These are phyloP conservation scores for Mortierella sp. DNA, from an alignment of 371 early-diverging fungal genomes.

Conservation along the genomic window DNA sequence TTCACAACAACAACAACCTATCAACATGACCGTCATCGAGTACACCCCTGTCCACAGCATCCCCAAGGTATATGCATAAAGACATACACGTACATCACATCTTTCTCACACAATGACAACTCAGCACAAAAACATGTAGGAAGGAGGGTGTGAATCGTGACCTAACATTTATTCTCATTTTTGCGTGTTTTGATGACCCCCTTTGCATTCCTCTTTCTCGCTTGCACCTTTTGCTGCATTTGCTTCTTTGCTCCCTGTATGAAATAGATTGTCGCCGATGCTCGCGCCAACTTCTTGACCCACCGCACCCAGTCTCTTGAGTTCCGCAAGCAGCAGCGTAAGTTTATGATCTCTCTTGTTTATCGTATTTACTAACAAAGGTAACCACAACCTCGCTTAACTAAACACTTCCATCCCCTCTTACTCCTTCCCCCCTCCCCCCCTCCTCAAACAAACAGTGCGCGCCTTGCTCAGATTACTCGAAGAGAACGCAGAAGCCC, in stretches of 20 bases:
- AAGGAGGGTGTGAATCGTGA: neutral
- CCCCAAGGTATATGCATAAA: neutral
- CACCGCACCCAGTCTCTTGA: slow-evolving; percentile 46
- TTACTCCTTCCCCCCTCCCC: neutral
- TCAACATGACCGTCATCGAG: neutral
- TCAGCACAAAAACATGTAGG: neutral
- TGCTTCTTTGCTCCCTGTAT: neutral
- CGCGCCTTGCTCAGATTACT: slow-evolving; percentile 63
- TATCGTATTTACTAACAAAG: neutral
- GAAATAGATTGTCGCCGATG: slow-evolving; percentile 41
- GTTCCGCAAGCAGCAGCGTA: slow-evolving; percentile 58
- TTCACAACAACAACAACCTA: neutral
- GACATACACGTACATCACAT: neutral
- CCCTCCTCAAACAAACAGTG: slow-evolving; percentile 42
- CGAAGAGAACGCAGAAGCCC: slow-evolving; percentile 62
- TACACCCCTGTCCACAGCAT: slow-evolving; percentile 1
- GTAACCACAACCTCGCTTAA: neutral
- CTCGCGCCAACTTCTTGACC: slow-evolving; percentile 29
- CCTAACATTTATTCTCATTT: neutral
- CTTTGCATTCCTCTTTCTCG: neutral
- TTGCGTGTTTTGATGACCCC: too few species aligned
- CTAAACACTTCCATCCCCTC: neutral
- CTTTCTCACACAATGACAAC: neutral
- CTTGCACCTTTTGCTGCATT: neutral
- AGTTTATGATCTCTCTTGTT: neutral